Evolutionary conservation across 2,329 filamentous ascomycete genomes (phyloP).

Genomic region (Diaporthe citri): DNA sequence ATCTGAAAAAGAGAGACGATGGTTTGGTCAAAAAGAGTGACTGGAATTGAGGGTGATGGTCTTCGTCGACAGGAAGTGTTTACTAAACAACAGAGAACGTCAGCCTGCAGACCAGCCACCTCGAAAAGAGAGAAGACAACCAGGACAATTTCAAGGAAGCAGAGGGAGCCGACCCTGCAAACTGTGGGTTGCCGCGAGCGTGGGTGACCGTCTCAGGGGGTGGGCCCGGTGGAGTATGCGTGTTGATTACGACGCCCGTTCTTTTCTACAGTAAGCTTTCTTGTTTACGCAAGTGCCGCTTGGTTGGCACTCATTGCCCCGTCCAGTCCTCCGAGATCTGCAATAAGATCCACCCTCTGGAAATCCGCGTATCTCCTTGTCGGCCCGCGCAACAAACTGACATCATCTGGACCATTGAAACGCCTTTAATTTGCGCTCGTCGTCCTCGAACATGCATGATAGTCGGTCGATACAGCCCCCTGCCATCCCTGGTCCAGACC

Average conservation of each 20-base stretch:
- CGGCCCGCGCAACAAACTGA: slow-evolving; percentile 14
- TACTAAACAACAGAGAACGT: slow-evolving; percentile 15
- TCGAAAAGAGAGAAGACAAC: slow-evolving; percentile 9
- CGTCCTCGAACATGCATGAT: not conserved
- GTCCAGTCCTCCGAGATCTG: slow-evolving; percentile 9
- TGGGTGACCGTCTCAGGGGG: slow-evolving; percentile 17
- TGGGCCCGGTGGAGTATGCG: slow-evolving; percentile 11
- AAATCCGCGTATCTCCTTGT: slow-evolving; percentile 20
- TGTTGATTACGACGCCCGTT: slow-evolving; percentile 27
- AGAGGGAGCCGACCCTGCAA: slow-evolving; percentile 10
- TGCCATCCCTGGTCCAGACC: not conserved
- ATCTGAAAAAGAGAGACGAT: slow-evolving; percentile 4
- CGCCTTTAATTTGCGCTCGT: slow-evolving; percentile 25
- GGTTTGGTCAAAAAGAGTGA: slow-evolving; percentile 27
- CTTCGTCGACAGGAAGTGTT: slow-evolving; percentile 2
- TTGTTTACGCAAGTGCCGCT: slow-evolving; percentile 1
- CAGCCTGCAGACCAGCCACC: slow-evolving; percentile 13
- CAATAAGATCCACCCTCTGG: not conserved
- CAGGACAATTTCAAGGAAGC: slow-evolving; percentile 25
- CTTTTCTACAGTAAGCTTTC: slow-evolving; percentile 30
- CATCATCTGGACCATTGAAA: slow-evolving; percentile 21
- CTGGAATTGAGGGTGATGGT: slow-evolving; percentile 1
- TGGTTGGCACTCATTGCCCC: slow-evolving; percentile 18
- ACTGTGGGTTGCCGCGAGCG: slow-evolving; percentile 20
- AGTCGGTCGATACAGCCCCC: not conserved